A percentile compares a stretch with the other conserved stretches of the same genome.
Conservation (phyloP, 1,284 basidiomycete species). For the Ganoderma sinense region DNA sequence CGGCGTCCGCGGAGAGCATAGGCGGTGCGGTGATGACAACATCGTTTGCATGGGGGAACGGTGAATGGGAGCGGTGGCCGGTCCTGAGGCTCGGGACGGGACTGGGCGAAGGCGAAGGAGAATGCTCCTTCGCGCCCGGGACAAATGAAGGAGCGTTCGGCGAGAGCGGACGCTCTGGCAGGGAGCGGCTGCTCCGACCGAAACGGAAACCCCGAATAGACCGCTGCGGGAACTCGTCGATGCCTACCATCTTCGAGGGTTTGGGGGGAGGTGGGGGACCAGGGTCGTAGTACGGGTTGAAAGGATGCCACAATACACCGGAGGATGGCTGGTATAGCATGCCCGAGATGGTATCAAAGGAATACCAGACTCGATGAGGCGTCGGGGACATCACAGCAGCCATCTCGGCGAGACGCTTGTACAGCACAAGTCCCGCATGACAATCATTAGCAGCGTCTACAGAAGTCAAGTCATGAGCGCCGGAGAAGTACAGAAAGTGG, state of each 20-base stretch:
- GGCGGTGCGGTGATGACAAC: constrained; percentile 3
- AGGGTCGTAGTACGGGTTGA: constrained; percentile 74
- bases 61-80: background rate
- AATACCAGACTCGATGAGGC: constrained; percentile 58
- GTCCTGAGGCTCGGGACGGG: constrained; percentile 12
- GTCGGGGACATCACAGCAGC: constrained; percentile 45
- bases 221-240: constrained; percentile 4
- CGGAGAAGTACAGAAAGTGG: constrained; percentile 5
- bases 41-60: constrained; percentile 11
- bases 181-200: constrained; percentile 19
- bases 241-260: constrained; percentile 21
- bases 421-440: constrained; percentile 62
- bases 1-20: constrained; percentile 17
- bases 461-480: constrained; percentile 12
- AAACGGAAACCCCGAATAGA: constrained; percentile 13
- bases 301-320: constrained; percentile 53
- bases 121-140: constrained; percentile 24
- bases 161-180: constrained; percentile 24
- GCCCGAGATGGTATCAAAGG: constrained; percentile 61
- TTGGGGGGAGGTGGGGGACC: constrained; percentile 63
- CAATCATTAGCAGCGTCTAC: constrained; percentile 80
- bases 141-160: constrained; percentile 26
- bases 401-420: constrained; percentile 52
- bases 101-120: constrained; percentile 24
- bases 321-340: constrained; percentile 48